These are phyloP conservation scores for Daldinia decipiens DNA, from an alignment of 495 filamentous ascomycete species.

Conservation along the genomic window DNA sequence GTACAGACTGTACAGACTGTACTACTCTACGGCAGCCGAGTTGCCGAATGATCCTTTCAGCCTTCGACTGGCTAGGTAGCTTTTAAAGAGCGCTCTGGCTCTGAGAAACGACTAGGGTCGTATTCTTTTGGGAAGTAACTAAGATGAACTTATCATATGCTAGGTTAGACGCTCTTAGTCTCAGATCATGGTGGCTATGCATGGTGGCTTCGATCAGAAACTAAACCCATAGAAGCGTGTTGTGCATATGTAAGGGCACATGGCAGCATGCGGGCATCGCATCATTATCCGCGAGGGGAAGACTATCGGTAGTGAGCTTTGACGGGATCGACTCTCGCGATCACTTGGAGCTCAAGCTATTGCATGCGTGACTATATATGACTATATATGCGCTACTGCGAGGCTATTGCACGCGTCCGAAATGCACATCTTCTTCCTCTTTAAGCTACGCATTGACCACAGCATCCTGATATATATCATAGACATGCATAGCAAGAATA, in stretches of 20 bases:
- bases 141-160: not conserved
- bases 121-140: conserved; percentile 1
- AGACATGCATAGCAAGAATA: not conserved
- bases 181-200: not conserved
- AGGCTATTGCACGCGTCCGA: conserved; percentile 26
- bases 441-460: conserved; percentile 16
- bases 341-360: conserved; percentile 9
- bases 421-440: conserved; percentile 20
- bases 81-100: not conserved
- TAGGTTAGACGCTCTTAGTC: not conserved
- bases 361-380: conserved; percentile 3
- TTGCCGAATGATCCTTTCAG: conserved; percentile 1
- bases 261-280: not conserved
- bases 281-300: conserved; percentile 12
- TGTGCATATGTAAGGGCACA: conserved; percentile 6
- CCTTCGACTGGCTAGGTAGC: conserved; percentile 3
- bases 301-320: conserved; percentile 16
- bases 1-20: not conserved
- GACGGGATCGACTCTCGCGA: conserved; percentile 30
- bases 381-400: conserved; percentile 10
- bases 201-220: not conserved
- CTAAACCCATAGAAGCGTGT: not conserved
- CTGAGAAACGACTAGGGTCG: not conserved
- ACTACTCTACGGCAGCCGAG: not conserved
- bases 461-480: conserved; percentile 5